Conservation (phyloP, 495 filamentous ascomycete species). For the Usnea hakonensis region DNA sequence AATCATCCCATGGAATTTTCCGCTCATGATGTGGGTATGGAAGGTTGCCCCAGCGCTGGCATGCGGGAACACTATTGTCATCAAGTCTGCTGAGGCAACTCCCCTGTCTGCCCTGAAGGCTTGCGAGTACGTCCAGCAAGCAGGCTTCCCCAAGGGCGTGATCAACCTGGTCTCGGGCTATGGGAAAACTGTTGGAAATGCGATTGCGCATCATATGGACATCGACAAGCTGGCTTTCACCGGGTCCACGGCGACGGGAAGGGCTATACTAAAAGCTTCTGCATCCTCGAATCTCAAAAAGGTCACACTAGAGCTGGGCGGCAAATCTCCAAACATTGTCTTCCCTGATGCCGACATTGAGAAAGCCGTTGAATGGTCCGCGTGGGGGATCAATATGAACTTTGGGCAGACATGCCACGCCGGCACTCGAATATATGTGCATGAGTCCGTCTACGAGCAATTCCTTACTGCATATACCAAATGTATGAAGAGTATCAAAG, state of each 20-base stretch:
- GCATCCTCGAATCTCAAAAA: slow-evolving; percentile 83
- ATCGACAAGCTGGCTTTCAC: slow-evolving; percentile 95
- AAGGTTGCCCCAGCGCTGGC: slow-evolving; percentile 85
- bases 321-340: slow-evolving; percentile 79
- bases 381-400: no score
- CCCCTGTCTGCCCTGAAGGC: slow-evolving; percentile 79
- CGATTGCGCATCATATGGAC: slow-evolving; percentile 66
- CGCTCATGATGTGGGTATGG: slow-evolving; percentile 88
- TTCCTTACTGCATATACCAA: slow-evolving; percentile 50
- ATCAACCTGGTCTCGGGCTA: slow-evolving; percentile 84
- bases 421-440: slow-evolving; percentile 61
- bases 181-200: slow-evolving; percentile 67
- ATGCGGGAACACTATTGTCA: slow-evolving; percentile 77
- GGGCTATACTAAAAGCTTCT: slow-evolving; percentile 89
- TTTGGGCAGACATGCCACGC: slow-evolving; percentile 53
- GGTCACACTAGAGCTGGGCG: slow-evolving; percentile 89
- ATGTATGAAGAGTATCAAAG: slow-evolving; percentile 45
- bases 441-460: slow-evolving; percentile 56
- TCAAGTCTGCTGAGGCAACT: slow-evolving; percentile 91
- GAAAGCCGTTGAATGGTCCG: slow-evolving; percentile 85
- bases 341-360: slow-evolving; percentile 87
- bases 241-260: slow-evolving; percentile 75
- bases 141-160: slow-evolving; percentile 88
- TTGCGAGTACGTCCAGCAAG: slow-evolving; percentile 72
- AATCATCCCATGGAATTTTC: slow-evolving; percentile 88